Percentiles rank a stretch among this genome's conserved stretches.
phyloP scores from a whole-genome alignment of 2,329 filamentous ascomycete genomes.

The Penicillium rolfsii region DNA sequence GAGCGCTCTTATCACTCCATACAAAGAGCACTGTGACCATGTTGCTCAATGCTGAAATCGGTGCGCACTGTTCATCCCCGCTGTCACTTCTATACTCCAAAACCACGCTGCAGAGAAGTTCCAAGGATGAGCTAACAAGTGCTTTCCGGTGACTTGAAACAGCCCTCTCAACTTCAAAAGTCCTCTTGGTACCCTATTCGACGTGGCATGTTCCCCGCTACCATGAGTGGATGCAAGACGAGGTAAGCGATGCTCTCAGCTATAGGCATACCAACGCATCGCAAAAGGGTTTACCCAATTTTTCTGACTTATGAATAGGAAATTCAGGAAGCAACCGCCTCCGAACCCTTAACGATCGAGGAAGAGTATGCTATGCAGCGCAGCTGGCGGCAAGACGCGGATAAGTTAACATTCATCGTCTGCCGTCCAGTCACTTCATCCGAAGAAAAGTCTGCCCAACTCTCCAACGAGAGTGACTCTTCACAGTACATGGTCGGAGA shows the following conservation, averaged over 20 bases:
- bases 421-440: conserved; percentile 57
- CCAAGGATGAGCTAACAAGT: background rate
- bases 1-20: background rate
- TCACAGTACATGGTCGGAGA: conserved; percentile 67
- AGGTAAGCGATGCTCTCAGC: conserved; percentile 46
- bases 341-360: conserved; percentile 75
- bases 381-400: conserved; percentile 78
- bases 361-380: conserved; percentile 89
- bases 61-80: conserved; percentile 24
- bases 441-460: background rate
- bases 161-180: conserved; percentile 69
- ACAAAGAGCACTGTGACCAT: conserved; percentile 21
- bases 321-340: conserved; percentile 83
- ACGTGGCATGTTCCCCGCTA: conserved; percentile 79
- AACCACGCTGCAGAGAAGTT: background rate
- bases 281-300: background rate
- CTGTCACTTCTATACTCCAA: conserved; percentile 1
- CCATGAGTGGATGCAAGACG: conserved; percentile 89
- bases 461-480: conserved; percentile 55
- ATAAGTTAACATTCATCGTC: conserved; percentile 92
- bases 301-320: conserved; percentile 43
- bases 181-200: conserved; percentile 83
- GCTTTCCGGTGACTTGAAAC: background rate
- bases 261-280: background rate
- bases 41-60: conserved; percentile 42